Evolutionary conservation across 352 stramenopile species (phyloP).

Genomic region (Blastocystis hominis): DNA sequence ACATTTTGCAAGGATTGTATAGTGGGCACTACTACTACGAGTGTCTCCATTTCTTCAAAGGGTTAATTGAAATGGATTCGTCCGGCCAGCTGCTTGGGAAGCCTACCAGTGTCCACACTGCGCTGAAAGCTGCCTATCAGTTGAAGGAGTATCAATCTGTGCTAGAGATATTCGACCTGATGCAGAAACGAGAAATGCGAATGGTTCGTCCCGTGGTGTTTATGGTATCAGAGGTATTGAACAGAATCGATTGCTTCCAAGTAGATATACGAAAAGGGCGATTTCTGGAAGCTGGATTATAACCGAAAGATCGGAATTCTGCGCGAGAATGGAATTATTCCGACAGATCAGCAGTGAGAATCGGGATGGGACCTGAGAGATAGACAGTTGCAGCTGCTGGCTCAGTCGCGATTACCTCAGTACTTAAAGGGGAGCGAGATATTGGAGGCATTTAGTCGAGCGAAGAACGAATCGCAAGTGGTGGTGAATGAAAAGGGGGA

Average conservation of each 20-base stretch:
- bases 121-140: constrained; percentile 5
- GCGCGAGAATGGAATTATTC: not conserved
- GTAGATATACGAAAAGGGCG: constrained; percentile 51
- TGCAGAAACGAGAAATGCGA: not conserved
- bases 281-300: constrained; percentile 37
- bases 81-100: not conserved
- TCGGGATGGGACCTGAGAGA: not conserved
- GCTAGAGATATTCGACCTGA: not conserved
- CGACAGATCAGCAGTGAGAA: constrained; percentile 12
- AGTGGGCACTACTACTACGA: constrained; percentile 25
- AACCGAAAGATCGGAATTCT: not conserved
- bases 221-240: constrained; percentile 17
- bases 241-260: not conserved
- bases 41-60: constrained; percentile 34
- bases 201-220: not conserved
- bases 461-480: not conserved
- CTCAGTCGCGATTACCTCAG: constrained; percentile 15
- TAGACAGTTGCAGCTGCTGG: constrained; percentile 28
- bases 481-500: not conserved
- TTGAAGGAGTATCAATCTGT: not conserved
- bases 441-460: not conserved
- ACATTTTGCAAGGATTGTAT: constrained; percentile 20
- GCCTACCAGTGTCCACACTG: not conserved
- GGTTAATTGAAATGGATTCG: not conserved
- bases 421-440: not conserved